phyloP scores from a whole-genome alignment of 2,329 filamentous ascomycete species.

The Zasmidium citrigriseum region DNA sequence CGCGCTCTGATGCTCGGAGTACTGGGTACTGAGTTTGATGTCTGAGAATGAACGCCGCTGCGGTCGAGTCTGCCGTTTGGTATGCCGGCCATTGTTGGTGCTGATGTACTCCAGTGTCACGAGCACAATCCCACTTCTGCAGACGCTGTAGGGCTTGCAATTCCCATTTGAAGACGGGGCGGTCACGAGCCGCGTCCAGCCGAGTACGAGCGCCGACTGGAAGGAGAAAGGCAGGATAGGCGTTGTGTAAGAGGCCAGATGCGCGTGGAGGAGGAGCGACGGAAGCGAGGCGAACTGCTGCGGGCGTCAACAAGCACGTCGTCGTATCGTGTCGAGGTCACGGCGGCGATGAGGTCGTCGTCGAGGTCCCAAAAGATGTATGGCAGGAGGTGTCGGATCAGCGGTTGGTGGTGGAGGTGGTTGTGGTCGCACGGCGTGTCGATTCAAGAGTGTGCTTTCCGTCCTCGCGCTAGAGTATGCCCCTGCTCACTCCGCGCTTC shows the following conservation, averaged over 20 bases:
- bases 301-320: no score
- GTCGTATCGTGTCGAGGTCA: no score
- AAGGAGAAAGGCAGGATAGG: no score
- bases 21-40: constrained; percentile 89
- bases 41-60: constrained; percentile 45
- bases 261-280: no score
- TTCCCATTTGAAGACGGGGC: constrained; percentile 27
- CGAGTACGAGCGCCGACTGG: constrained; percentile 11
- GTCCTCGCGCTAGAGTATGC: background rate
- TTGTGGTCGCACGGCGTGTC: background rate
- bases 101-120: constrained; percentile 27
- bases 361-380: no score
- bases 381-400: no score
- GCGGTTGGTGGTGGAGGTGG: constrained; percentile 2
- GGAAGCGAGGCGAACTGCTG: no score
- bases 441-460: background rate
- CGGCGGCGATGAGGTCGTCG: no score
- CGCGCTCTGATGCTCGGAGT: constrained; percentile 88
- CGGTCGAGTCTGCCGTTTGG: constrained; percentile 24
- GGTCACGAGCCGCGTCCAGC: constrained; percentile 11
- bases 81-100: constrained; percentile 22
- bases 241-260: no score
- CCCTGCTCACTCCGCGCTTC: no score
- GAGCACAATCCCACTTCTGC: constrained; percentile 29
- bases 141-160: constrained; percentile 15